Evolutionary conservation across 352 stramenopile species (phyloP).

Genomic region (Poterioochromonas sp.): DNA sequence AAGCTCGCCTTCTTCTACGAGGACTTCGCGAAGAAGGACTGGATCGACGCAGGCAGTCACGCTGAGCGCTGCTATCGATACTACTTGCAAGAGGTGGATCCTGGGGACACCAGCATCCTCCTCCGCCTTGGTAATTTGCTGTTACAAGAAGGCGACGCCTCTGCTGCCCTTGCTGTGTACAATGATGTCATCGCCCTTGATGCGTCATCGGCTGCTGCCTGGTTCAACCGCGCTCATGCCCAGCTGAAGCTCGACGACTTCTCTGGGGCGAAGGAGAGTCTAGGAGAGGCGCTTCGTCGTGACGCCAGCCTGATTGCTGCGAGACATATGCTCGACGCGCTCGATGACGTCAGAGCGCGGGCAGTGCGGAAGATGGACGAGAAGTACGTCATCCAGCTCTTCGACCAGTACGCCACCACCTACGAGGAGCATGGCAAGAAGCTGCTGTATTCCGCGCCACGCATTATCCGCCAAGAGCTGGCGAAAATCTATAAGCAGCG

Average conservation of each 20-base stretch:
- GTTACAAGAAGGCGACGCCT: not conserved
- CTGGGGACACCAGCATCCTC: not conserved
- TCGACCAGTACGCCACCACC: not conserved
- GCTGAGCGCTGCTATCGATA: not conserved
- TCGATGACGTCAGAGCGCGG: not conserved
- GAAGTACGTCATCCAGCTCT: not conserved
- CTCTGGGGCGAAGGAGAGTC: not conserved
- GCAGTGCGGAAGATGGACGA: not conserved
- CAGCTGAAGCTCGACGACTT: not conserved
- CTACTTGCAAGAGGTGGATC: not conserved
- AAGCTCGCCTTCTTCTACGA: not conserved
- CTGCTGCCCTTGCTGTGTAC: not conserved
- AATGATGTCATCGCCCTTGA: not conserved
- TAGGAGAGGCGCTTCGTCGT: not conserved
- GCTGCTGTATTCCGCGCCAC: not conserved
- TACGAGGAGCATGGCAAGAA: not conserved
- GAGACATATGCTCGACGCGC: not conserved
- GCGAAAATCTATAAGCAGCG: not conserved
- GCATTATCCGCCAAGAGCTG: not conserved
- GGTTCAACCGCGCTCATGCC: not conserved
- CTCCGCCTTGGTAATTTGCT: not conserved
- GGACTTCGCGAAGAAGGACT: not conserved
- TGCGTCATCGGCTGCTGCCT: not conserved
- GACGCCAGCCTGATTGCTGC: not conserved
- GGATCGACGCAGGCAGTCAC: not conserved